Base-by-base conservation (phyloP, 2,329 filamentous ascomycete species). In the Fusarium xyrophilum region DNA sequence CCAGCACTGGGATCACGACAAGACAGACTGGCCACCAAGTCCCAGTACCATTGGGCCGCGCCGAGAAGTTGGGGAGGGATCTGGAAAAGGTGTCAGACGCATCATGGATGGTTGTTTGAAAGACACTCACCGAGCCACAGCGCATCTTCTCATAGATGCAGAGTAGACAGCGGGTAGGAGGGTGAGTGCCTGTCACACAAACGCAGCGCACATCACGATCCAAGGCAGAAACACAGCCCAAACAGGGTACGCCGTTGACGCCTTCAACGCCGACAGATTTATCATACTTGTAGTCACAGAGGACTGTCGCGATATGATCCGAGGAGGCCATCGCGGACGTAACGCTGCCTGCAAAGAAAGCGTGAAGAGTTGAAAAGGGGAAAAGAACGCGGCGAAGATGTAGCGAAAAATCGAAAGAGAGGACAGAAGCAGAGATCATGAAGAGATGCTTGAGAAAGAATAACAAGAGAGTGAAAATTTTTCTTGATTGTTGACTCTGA, bases 231-330 rank as follows among this genome's bases (percentile, higher is more conserved):
- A 44, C 4, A 5, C 25, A 44, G 1, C 0, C 42, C 0, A 46
- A 6, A 3, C 43, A 46, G 0, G 43, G 43, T n/a, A 7, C 1
- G 4, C 27, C 42, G 0, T 6, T 2, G 1, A 6, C 0, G 3
- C 9, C 1, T 7, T 44, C 5, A 4, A 28, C 28, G 3, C 42
- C 42, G 3, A 11, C 17, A 2, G 7, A 1, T 9, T 46, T 1
- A 2, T 46, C 7, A n/a, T 47, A 32, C 44, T 32, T 17, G 28
- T 23, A 23, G 0, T 47, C 7, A 3, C 14, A 0, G 11, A 47
- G 32, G 11, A 32, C 7, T 3, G 0, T 13, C 0, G 27, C 27
- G 14, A 47, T 32, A 0, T 17, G n/a, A 0, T 17, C 0, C 1
- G 32, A 10, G 10, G 44, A 47, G 4, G n/a, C 44, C 28, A 47